These are phyloP conservation scores for Anthracocystis setariae DNA, from an alignment of 1,284 basidiomycete genomes.

Conservation along the genomic window DNA sequence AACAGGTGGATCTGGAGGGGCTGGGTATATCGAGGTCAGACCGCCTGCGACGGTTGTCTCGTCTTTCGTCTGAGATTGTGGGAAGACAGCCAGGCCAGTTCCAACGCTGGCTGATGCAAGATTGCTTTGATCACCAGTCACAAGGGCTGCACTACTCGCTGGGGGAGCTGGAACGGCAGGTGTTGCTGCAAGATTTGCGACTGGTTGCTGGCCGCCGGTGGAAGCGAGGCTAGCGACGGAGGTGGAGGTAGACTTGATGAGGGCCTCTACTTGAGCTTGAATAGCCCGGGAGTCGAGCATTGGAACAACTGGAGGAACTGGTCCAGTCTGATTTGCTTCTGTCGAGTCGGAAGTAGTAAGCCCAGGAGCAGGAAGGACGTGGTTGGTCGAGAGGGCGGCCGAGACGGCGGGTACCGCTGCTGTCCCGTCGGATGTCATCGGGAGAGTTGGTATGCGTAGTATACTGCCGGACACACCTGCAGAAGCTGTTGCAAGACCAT, in stretches of 20 bases:
- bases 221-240: constrained; percentile 13
- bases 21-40: background rate
- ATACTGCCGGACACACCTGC: background rate
- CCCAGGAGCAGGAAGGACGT: background rate
- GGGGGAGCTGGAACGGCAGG: background rate
- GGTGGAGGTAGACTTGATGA: constrained; percentile 37
- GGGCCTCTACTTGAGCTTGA: constrained; percentile 42
- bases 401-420: constrained; percentile 4
- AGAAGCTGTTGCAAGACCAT: constrained; percentile 9
- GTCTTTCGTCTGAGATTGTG: background rate
- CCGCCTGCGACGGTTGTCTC: background rate
- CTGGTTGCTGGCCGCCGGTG: constrained; percentile 2
- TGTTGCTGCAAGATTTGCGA: background rate
- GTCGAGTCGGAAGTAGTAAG: background rate
- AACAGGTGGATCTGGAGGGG: background rate
- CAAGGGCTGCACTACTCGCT: background rate
- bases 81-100: background rate
- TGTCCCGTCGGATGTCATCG: constrained; percentile 6
- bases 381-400: background rate
- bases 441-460: background rate
- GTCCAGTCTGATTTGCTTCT: constrained; percentile 3
- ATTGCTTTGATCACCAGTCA: background rate
- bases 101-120: background rate
- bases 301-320: background rate
- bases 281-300: constrained; percentile 39